Evolutionary conservation across 2,329 filamentous ascomycete genomes (phyloP).

Genomic region (Aspergillus latus): DNA sequence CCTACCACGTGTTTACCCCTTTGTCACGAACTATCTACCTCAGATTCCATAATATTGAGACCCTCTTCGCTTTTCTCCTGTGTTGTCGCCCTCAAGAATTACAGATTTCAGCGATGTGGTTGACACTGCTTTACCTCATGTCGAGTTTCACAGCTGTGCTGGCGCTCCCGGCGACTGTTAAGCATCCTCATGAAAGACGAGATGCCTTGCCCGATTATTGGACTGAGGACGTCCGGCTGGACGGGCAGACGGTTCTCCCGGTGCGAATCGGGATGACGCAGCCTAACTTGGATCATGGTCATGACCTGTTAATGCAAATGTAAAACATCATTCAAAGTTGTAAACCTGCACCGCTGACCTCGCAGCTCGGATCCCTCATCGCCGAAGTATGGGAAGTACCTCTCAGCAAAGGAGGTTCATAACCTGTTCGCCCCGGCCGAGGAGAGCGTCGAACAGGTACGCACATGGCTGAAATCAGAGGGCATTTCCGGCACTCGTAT

Average conservation of each 20-base stretch:
- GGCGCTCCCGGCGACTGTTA: slow-evolving; percentile 14
- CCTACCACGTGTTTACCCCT: neutral
- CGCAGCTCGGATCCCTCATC: slow-evolving; percentile 44
- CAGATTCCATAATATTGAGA: neutral
- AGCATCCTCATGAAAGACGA: slow-evolving; percentile 48
- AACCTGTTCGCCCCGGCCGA: slow-evolving; percentile 43
- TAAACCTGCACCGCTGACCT: neutral
- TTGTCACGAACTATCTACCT: neutral
- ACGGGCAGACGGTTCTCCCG: slow-evolving; percentile 39
- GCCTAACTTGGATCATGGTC: slow-evolving; percentile 46
- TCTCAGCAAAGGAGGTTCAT: slow-evolving; percentile 45
- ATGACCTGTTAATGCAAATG: slow-evolving; percentile 34
- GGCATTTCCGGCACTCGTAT: slow-evolving; percentile 54
- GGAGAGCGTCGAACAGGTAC: slow-evolving; percentile 52
- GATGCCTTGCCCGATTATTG: slow-evolving; percentile 34
- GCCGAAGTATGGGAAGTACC: slow-evolving; percentile 44
- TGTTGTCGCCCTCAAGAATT: neutral
- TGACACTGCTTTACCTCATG: neutral
- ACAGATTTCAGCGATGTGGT: neutral
- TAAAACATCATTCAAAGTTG: neutral
- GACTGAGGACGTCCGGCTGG: slow-evolving; percentile 40
- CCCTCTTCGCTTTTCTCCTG: neutral
- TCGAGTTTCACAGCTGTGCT: neutral
- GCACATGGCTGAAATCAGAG: slow-evolving; percentile 54
- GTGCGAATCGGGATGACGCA: slow-evolving; percentile 50